Conservation (phyloP, 1,284 basidiomycete genomes). For the Mycosarcoma mackinlayi region DNA sequence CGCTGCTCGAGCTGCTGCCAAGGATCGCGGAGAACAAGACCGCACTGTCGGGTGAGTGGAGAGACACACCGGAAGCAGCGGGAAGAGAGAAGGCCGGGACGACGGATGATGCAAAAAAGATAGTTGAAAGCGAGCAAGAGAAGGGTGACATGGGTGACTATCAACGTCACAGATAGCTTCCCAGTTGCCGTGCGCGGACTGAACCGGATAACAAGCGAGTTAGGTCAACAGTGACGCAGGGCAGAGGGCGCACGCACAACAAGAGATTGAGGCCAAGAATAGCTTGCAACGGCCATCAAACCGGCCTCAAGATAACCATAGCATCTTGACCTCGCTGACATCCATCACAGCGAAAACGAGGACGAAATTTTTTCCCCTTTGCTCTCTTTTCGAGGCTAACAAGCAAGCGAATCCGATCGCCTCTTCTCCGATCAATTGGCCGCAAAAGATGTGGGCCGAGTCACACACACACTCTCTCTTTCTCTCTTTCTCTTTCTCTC, state of each 20-base stretch:
- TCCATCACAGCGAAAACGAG: too few species aligned
- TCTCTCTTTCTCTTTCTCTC: too few species aligned
- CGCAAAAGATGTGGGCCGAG: too few species aligned
- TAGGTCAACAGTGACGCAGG: not conserved
- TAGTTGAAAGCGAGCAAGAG: slow-evolving; percentile 3
- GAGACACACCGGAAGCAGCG: slow-evolving; percentile 5
- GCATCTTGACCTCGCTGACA: too few species aligned
- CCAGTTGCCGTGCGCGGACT: slow-evolving; percentile 7
- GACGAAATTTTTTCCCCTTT: too few species aligned
- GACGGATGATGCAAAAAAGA: not conserved
- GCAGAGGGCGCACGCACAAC: too few species aligned
- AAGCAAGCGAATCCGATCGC: slow-evolving; percentile 1
- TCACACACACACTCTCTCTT: too few species aligned
- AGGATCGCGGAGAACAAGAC: slow-evolving; percentile 5
- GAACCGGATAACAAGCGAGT: slow-evolving; percentile 5
- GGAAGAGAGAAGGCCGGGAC: not conserved
- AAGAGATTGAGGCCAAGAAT: too few species aligned
- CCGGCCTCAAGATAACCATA: too few species aligned
- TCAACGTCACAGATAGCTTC: not conserved
- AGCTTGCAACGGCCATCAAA: too few species aligned
- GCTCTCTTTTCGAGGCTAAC: too few species aligned
- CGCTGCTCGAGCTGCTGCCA: slow-evolving; percentile 1
- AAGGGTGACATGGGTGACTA: not conserved
- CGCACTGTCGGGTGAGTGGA: slow-evolving; percentile 1
- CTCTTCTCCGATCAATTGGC: not conserved